Percentiles rank a stretch among this genome's conserved stretches.
These are phyloP conservation scores for Epichloe gansuensis DNA, from an alignment of 2,329 filamentous ascomycete species.

Conservation along the genomic window DNA sequence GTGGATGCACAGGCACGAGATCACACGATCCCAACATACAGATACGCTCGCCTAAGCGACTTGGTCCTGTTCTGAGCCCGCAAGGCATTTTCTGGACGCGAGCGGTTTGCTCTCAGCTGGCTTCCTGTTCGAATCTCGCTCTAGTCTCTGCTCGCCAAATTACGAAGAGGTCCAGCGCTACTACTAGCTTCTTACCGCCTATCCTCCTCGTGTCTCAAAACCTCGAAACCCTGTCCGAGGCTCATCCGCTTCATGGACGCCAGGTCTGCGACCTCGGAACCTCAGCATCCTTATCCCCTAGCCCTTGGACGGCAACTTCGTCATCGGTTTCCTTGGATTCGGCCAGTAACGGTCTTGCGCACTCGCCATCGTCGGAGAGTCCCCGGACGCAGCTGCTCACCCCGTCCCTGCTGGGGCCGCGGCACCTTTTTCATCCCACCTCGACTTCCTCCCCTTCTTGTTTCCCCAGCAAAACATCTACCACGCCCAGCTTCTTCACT, in stretches of 20 bases:
- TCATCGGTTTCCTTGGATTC: constrained; percentile 13
- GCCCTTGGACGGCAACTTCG: constrained; percentile 20
- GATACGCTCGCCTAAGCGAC: background rate
- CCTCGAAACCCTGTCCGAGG: constrained; percentile 5
- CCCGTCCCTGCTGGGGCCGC: constrained; percentile 13
- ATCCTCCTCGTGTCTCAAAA: background rate
- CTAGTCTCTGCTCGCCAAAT: background rate
- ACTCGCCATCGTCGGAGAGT: constrained; percentile 16
- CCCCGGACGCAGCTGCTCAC: constrained; percentile 17
- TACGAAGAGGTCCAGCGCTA: background rate
- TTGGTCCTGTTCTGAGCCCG: background rate
- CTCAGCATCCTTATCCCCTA: constrained; percentile 26
- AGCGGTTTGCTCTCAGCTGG: background rate
- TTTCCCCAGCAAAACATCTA: constrained; percentile 48
- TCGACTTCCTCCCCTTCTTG: constrained; percentile 45
- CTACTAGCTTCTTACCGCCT: background rate
- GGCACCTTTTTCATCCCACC: constrained; percentile 27
- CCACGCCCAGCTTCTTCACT: constrained; percentile 50
- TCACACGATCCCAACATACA: background rate
- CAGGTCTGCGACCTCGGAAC: constrained; percentile 25
- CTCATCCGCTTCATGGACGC: constrained; percentile 25
- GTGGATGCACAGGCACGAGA: constrained; percentile 3
- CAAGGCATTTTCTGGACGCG: background rate
- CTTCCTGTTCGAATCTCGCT: background rate
- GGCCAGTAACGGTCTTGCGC: constrained; percentile 15